Percentiles rank a stretch among this genome's conserved stretches.
phyloP scores from a whole-genome alignment of 2,329 filamentous ascomycete genomes.

The Exophiala sp. region DNA sequence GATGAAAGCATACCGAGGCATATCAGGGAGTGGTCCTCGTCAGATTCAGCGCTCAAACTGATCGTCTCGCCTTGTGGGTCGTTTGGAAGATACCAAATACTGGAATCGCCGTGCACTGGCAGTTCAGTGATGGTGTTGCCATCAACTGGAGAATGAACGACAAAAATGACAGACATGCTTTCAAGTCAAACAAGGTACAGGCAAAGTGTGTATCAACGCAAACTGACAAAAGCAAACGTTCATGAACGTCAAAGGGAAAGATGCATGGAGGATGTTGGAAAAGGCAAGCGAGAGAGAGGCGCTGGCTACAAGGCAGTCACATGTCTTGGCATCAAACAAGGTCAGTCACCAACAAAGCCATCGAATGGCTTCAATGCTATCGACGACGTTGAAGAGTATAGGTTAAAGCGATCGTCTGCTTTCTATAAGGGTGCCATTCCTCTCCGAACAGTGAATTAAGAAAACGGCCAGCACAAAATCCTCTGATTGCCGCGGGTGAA shows the following conservation, averaged over 20 bases:
- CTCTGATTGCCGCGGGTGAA: too few species aligned
- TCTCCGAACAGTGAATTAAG: too few species aligned
- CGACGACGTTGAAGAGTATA: too few species aligned
- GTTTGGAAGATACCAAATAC: constrained; percentile 6
- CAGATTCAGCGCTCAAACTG: neutral
- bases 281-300: too few species aligned
- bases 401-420: too few species aligned
- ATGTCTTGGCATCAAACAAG: too few species aligned
- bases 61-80: neutral
- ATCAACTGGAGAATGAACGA: constrained; percentile 4
- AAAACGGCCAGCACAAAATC: too few species aligned
- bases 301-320: too few species aligned
- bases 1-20: constrained; percentile 12
- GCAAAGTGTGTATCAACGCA: neutral
- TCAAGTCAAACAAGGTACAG: neutral
- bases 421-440: too few species aligned
- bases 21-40: constrained; percentile 10
- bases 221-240: neutral
- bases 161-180: constrained; percentile 4
- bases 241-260: neutral
- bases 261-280: neutral
- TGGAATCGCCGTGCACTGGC: neutral
- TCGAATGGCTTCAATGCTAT: too few species aligned
- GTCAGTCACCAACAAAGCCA: too few species aligned
- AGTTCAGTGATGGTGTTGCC: neutral